These are phyloP conservation scores for Dovyalis caffra DNA, from an alignment of 345 rosid genomes.

Conservation along the genomic window DNA sequence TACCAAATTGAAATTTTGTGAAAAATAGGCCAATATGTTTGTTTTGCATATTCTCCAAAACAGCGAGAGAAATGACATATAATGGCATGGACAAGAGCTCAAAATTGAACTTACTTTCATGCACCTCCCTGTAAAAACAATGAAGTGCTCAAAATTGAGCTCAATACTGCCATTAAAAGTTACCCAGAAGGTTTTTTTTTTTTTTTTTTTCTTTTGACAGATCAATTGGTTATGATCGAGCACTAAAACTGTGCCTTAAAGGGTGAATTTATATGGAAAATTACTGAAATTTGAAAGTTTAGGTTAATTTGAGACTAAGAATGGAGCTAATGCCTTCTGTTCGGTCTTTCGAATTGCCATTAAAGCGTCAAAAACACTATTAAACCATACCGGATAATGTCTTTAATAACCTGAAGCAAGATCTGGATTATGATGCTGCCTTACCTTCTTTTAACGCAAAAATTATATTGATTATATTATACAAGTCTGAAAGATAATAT, in stretches of 20 bases:
- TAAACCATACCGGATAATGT: not conserved
- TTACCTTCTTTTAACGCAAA: not conserved
- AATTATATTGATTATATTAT: not conserved
- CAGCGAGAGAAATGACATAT: too few relatives aligned
- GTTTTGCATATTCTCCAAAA: too few relatives aligned
- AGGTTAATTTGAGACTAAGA: not conserved
- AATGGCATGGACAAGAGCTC: too few relatives aligned
- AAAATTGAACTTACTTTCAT: too few relatives aligned
- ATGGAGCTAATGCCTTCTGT: not conserved
- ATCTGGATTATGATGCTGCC: not conserved
- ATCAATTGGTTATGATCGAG: too few relatives aligned
- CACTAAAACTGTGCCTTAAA: too few relatives aligned
- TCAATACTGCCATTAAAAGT: too few relatives aligned
- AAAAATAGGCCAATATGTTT: not conserved
- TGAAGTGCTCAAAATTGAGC: too few relatives aligned
- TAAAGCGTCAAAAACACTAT: not conserved
- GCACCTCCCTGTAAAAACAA: too few relatives aligned
- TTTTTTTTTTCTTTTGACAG: too few relatives aligned
- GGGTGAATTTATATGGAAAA: not conserved
- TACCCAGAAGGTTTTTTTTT: too few relatives aligned
- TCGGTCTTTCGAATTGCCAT: not conserved
- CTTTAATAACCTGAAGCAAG: not conserved
- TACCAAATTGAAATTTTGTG: not conserved
- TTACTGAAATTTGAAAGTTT: not conserved
- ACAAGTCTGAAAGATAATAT: not conserved